Evolutionary conservation across 768 basidiomycete genomes (phyloP).

Genomic region (Ramaria sp.): DNA sequence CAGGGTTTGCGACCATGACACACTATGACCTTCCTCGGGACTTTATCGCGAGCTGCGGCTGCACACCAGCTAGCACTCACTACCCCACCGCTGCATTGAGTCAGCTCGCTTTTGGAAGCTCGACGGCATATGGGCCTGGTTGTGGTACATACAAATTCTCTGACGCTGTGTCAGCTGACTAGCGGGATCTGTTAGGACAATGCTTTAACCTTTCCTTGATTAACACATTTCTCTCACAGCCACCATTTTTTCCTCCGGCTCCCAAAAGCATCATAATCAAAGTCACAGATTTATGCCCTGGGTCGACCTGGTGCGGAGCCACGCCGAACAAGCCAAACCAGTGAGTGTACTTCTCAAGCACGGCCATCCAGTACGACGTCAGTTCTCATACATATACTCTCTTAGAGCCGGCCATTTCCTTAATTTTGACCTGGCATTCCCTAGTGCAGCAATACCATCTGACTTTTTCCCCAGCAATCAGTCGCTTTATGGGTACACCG

Average conservation of each 20-base stretch:
- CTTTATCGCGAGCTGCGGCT: slow-evolving; percentile 59
- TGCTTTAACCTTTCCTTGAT: slow-evolving; percentile 74
- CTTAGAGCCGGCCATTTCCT: slow-evolving; percentile 54
- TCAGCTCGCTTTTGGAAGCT: slow-evolving; percentile 73
- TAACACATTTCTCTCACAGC: slow-evolving; percentile 53
- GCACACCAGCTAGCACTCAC: slow-evolving; percentile 45
- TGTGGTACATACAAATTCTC: not conserved
- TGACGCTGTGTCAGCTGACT: not conserved
- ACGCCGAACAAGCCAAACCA: slow-evolving; percentile 49
- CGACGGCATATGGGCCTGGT: slow-evolving; percentile 42
- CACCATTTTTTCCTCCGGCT: slow-evolving; percentile 56
- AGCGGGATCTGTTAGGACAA: slow-evolving; percentile 40
- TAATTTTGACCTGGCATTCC: slow-evolving; percentile 79
- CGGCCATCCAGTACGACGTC: not conserved
- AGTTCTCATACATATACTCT: not conserved
- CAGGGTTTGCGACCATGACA: slow-evolving; percentile 62
- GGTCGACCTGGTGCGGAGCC: slow-evolving; percentile 63
- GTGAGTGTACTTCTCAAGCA: slow-evolving; percentile 28
- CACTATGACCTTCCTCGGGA: slow-evolving; percentile 46
- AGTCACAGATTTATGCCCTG: slow-evolving; percentile 71
- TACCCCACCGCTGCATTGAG: slow-evolving; percentile 76
- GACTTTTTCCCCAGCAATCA: slow-evolving; percentile 69
- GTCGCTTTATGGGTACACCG: slow-evolving; percentile 48
- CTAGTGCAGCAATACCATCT: slow-evolving; percentile 56
- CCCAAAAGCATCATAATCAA: slow-evolving; percentile 62